Conservation (phyloP, 83 land plant genomes). For the Thuja plicata region DNA sequence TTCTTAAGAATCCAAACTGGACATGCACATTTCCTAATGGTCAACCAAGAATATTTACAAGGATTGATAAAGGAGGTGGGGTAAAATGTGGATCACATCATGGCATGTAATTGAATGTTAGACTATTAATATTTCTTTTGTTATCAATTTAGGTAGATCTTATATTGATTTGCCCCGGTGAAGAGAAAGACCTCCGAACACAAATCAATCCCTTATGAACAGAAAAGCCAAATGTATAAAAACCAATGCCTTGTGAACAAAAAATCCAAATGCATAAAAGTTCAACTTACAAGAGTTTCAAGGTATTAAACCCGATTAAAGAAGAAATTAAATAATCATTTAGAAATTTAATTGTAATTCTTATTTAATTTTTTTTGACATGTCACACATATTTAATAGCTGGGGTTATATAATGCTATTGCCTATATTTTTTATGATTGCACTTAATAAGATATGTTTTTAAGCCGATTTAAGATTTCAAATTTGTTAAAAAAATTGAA, state of each 20-base stretch:
- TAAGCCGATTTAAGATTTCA: background rate
- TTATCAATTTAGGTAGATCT: background rate
- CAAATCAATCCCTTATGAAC: too few relatives aligned
- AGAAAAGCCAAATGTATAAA: background rate
- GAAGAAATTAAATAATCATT: background rate
- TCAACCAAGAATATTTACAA: slow-evolving; percentile 16
- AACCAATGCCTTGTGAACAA: background rate
- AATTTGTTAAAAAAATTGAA: background rate
- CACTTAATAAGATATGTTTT: background rate
- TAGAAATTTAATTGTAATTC: background rate
- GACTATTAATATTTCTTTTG: background rate
- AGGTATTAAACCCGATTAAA: background rate
- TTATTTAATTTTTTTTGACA: background rate
- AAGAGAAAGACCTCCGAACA: background rate
- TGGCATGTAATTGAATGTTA: background rate
- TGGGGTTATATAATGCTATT: background rate
- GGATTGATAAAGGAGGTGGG: slow-evolving; percentile 1
- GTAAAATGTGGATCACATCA: background rate
- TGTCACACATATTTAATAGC: background rate
- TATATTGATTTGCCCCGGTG: background rate
- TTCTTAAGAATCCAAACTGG: slow-evolving; percentile 9
- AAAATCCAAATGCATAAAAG: background rate
- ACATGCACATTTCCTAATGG: slow-evolving; percentile 12
- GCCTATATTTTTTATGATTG: background rate
- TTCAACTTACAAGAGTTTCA: background rate